Evolutionary conservation across 2,329 filamentous ascomycete species (phyloP), one percentile per base, ranked within the genome.

Genomic region (Leptodontidium sp.): DNA sequence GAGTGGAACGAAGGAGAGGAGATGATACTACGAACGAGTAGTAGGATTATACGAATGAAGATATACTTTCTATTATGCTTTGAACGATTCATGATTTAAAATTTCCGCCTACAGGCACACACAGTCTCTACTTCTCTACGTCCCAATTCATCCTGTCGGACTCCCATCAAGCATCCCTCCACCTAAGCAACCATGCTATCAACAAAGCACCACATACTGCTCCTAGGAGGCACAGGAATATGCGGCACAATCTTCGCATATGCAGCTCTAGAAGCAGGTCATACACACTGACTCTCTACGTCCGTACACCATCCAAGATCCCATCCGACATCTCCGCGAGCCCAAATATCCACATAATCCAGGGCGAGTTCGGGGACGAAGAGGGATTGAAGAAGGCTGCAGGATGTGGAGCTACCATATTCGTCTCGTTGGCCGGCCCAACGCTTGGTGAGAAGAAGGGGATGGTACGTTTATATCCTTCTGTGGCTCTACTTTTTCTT

Each of bases 381-480:
- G 72, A 72, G 24, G 72, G 70, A 2, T 61, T 74, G 67, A 72
- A 72, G 61, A 71, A 71, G 53, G 74, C 72, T 29, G 70, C 74
- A 24, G 55, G 49, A 12, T 74, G 71, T 64, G 70, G 72, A 26
- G 73, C 72, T 6, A 71, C 72, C 63, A 66, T 72, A 1, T 75
- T 75, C 21, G 64, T 76, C 14, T 75, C 72, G 9, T 64, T 75
- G 26, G 74, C 74, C 64, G 74, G 74, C n/a, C 73, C 75, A 58
- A 72, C 70, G 0, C 53, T 75, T 3, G 72, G 72, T 24, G 65
- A 63, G 45, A 53, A 64, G 40, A 69, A 73, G 29, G 71, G 74
- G 57, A 73, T 66, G 17, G 73, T 75, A 62, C 4, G 66, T 55
- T 47, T 29, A 17, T 53, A 26, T 49, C 26, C 17, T 14, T 26